Base-by-base conservation (phyloP, 2,329 filamentous ascomycete genomes). In the Alternaria sp. region DNA sequence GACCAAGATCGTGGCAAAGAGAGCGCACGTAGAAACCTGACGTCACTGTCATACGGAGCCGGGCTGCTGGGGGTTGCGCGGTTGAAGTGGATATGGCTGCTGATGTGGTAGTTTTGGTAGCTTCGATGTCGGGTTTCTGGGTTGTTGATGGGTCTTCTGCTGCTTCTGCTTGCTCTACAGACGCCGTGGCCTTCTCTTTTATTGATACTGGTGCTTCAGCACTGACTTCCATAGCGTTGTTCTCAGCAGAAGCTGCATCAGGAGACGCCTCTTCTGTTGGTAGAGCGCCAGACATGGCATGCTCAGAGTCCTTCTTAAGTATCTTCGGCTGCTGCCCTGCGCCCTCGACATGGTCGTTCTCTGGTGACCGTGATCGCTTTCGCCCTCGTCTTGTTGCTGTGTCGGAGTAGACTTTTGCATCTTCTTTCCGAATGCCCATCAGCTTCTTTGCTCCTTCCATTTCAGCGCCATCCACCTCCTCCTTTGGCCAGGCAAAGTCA, bases 21-120 rank as follows among this genome's bases (percentile, higher is more conserved):
- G 92, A 96, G 64, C 95, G 91, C 14, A 99, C 94, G 78, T 99
- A 99, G 84, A 97, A 99, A 40, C 95, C 95, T 0, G 93, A 97
- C 2, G 93, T 93, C 53, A 97, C 94, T 0, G 92, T 97, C 87
- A 99, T 93, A 59, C 91, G 89, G 61, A 99, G 88, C 74, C 88
- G 90, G 50, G 88, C 92, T 1, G 94, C 95, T 1, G 94, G 89
- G 82, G 75, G 84, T 12, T 61, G 65, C 9, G 63, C 43, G 11
- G 51, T 51, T 10, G 52, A 11, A 32, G 45, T 32, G 30, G 60
- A 32, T 22, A 45, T 40, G n/a, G 32, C 43, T 44, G 56, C 30
- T 36, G 34, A 7, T 41, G 20, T 18, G 25, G 20, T 27, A 27
- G 53, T 5, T 27, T 43, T 43, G 22, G 53, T 22, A 14, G 18